Evolutionary conservation across 2,329 filamentous ascomycete species (phyloP), one percentile per base, ranked within the genome.

Genomic region (Biscogniauxia mediterranea): DNA sequence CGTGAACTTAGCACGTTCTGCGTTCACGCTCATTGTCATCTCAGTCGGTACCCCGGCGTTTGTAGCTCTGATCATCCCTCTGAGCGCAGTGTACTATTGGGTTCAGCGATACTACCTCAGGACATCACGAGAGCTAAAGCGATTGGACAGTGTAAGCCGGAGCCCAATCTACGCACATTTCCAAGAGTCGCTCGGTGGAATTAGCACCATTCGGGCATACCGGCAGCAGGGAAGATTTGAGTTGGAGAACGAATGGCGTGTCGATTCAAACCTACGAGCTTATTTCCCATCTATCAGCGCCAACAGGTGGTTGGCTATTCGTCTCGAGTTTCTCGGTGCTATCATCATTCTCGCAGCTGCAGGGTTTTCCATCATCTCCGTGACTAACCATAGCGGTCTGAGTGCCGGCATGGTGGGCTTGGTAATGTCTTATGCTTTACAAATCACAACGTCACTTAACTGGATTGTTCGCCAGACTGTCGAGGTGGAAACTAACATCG

Each of bases 401-500:
- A 86, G 83, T 21, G 79, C 88, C 7, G 95, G 95, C 61, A 81
- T 88, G 77, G 93, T 98, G 57, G 96, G 96, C 80, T 81, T 99
- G 71, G 88, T 91, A 66, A 97, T 99, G 93, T 97, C 94, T 54
- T 97, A 98, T 78, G 95, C 93, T 49, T 84, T 99, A 65, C 92
- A 97, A 79, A 98, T 99, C 73, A 99, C 95, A 1, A 91, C 94
- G 68, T 97, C 93, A 42, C 85, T 99, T 71, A 99, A 98, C 81
- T 99, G 95, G 95, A 97, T 99, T 72, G 95, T 99, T 56, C 88
- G 96, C 61, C 95, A 99, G 78, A 97, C 93, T 0, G 95, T 99
- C 38, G 96, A 99, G 77, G 95, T 99, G n/a, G 96, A 99, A 82
- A 98, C 94, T n/a, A 99, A 99, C 77, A 99, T 99, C 72, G 94